These are phyloP conservation scores for Kluyveromyces nonfermentans DNA, from an alignment of 805 yeast species.

Conservation along the genomic window DNA sequence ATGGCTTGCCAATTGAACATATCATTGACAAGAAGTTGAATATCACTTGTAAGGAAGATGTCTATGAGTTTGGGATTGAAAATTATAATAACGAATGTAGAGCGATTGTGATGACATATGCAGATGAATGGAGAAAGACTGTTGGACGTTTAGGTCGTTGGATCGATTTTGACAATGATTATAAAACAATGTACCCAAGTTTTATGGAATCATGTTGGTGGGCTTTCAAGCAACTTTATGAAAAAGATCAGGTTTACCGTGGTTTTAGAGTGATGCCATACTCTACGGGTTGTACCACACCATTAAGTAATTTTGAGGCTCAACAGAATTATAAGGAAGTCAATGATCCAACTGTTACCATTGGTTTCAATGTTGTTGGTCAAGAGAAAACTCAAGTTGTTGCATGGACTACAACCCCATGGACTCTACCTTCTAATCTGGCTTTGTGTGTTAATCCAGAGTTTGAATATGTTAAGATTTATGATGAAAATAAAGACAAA, in stretches of 20 bases:
- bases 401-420: conserved; percentile 99
- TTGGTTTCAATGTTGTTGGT: conserved; percentile 73
- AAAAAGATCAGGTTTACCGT: conserved; percentile 83
- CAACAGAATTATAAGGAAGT: conserved; percentile 98
- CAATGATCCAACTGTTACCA: conserved; percentile 89
- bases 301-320: conserved; percentile 95
- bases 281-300: conserved; percentile 95
- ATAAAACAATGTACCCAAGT: conserved; percentile 89
- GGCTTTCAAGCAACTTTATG: conserved; percentile 85
- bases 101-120: conserved; percentile 94
- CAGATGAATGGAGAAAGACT: conserved; percentile 88
- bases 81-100: conserved; percentile 93
- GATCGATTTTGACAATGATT: conserved; percentile 98
- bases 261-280: conserved; percentile 98
- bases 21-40: conserved; percentile 97
- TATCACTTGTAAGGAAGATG: conserved; percentile 89
- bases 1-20: conserved; percentile 97
- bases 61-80: conserved; percentile 85
- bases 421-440: conserved; percentile 95
- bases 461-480: conserved; percentile 85
- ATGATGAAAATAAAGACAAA: conserved; percentile 76
- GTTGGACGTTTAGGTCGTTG: conserved; percentile 95
- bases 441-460: conserved; percentile 87
- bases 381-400: conserved; percentile 79
- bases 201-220: conserved; percentile 99